Percentiles rank a stretch among this genome's conserved stretches.
phyloP scores from a whole-genome alignment of 2,329 filamentous ascomycete species.

The Tolypocladium guangdongense region DNA sequence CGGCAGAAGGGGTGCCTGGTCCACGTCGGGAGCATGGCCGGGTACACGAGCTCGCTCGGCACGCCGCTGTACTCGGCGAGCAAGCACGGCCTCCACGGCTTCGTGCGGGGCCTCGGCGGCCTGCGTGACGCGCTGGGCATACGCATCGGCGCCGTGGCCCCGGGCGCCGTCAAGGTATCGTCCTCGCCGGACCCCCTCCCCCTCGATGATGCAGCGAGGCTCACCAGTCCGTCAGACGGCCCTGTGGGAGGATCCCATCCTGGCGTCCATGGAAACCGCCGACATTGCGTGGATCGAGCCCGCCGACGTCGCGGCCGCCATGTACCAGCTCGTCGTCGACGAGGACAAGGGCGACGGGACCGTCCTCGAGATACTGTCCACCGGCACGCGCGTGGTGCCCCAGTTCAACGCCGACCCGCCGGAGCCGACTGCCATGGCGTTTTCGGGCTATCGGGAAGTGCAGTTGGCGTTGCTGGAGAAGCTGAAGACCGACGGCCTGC shows the following conservation, averaged over 20 bases:
- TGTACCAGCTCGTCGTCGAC: slow-evolving; percentile 15
- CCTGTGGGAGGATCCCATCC: too few relatives aligned
- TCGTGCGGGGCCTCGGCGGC: slow-evolving; percentile 18
- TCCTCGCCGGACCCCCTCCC: background rate
- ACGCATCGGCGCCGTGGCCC: slow-evolving; percentile 20
- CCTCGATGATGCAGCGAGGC: too few relatives aligned
- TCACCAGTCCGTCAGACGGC: too few relatives aligned
- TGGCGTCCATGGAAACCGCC: too few relatives aligned
- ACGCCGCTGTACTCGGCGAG: slow-evolving; percentile 25
- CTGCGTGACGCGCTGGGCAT: slow-evolving; percentile 22
- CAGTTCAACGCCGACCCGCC: slow-evolving; percentile 15
- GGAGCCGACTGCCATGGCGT: slow-evolving; percentile 8
- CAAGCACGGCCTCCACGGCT: slow-evolving; percentile 25
- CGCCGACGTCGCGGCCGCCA: slow-evolving; percentile 18
- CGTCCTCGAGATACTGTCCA: slow-evolving; percentile 16
- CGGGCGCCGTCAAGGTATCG: slow-evolving; percentile 19
- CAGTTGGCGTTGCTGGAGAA: too few relatives aligned
- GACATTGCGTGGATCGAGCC: too few relatives aligned
- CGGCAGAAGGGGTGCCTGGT: slow-evolving; percentile 18
- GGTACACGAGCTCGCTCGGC: slow-evolving; percentile 14
- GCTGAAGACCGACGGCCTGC: too few relatives aligned
- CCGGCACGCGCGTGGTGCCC: slow-evolving; percentile 15
- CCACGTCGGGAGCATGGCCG: slow-evolving; percentile 23
- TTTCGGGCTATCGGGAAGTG: slow-evolving; percentile 11
- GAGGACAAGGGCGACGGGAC: slow-evolving; percentile 18